These are phyloP conservation scores for Setaria italica DNA, from an alignment of 202 grass and related monocot species.

Conservation along the genomic window DNA sequence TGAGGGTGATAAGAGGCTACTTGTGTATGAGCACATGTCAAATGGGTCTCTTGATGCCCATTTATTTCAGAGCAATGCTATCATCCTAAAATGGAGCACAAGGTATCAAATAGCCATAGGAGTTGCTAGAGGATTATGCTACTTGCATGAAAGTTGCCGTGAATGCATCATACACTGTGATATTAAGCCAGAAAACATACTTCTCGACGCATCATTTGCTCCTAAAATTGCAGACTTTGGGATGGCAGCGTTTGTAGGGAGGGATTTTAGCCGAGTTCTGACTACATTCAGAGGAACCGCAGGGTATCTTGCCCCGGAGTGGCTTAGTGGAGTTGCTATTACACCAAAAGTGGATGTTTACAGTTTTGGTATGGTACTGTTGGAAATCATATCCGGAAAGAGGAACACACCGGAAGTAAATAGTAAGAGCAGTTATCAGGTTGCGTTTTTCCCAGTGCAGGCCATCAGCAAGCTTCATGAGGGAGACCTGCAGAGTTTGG, in stretches of 20 bases:
- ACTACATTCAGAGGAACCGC: constrained; percentile 35
- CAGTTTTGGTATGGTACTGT: constrained; percentile 12
- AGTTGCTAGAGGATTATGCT: constrained; percentile 42
- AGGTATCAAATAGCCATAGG: constrained; percentile 46
- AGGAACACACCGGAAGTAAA: background rate
- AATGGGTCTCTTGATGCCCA: constrained; percentile 25
- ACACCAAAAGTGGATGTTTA: constrained; percentile 20
- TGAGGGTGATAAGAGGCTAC: constrained; percentile 1
- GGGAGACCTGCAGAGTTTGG: constrained; percentile 2
- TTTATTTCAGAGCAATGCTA: background rate
- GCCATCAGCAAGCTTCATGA: constrained; percentile 12
- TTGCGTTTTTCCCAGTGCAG: background rate
- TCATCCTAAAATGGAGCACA: constrained; percentile 31
- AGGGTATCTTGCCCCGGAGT: constrained; percentile 24
- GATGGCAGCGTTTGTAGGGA: constrained; percentile 57
- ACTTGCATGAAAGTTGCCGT: constrained; percentile 46
- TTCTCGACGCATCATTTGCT: background rate
- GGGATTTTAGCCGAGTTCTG: constrained; percentile 66
- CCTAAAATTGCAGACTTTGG: constrained; percentile 63
- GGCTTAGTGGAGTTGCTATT: constrained; percentile 10
- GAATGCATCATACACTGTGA: constrained; percentile 57
- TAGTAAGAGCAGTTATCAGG: background rate
- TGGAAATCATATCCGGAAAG: constrained; percentile 7
- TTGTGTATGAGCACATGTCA: constrained; percentile 18
- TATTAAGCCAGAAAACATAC: constrained; percentile 57